Base-by-base conservation (phyloP, 2,329 filamentous ascomycete species). In the Curvularia eragrostidis region DNA sequence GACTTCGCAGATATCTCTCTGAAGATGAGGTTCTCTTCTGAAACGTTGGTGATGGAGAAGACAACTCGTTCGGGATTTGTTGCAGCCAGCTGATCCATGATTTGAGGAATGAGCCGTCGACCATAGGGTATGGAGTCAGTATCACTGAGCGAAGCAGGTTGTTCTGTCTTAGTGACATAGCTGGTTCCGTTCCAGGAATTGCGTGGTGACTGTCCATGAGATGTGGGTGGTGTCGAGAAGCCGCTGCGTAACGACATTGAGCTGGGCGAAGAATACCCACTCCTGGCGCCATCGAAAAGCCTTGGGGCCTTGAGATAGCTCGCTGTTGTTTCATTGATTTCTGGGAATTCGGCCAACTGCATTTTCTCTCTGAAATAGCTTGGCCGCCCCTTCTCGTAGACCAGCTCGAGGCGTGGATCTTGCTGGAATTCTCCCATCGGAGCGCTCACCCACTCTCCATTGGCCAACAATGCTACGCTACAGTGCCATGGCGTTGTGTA, bases 401-500 rank as follows among this genome's bases (percentile, higher is more conserved):
- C 54, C 1, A 68, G 56, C 26, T 70, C 67, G 36, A 67, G 48
- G 4, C 55, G 55, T 6, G 52, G 12, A 32, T 60, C 54, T 18
- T 57, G 43, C 12, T 61, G 50, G 19, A 67, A 65, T 1, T 52
- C 46, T 3, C 48, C 42, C 21, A 42, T 49, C 3, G 58, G 62
- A 0, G 54, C 62, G 30, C 52, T 56, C 1, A 64, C 19, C 28
- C 65, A 43, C 1, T 56, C 52, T 4, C 66, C 66, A 19, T 65
- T 55, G 1, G 59, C 19, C 30, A 49, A 47, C 10, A 62, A 30
- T 3, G 56, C 63, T 18, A 70, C 55, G 3, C 44, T 43, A 18
- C 56, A 58, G 12, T 70, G 67, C 68, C 68, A 71, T 18, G 68
- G 68, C 0, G 67, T 70, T 2, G 48, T 60, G 28, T 44, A 39